Evolutionary conservation across 2,329 filamentous ascomycete species (phyloP), one percentile per base, ranked within the genome.

Genomic region (Lachnellula subtilissima): DNA sequence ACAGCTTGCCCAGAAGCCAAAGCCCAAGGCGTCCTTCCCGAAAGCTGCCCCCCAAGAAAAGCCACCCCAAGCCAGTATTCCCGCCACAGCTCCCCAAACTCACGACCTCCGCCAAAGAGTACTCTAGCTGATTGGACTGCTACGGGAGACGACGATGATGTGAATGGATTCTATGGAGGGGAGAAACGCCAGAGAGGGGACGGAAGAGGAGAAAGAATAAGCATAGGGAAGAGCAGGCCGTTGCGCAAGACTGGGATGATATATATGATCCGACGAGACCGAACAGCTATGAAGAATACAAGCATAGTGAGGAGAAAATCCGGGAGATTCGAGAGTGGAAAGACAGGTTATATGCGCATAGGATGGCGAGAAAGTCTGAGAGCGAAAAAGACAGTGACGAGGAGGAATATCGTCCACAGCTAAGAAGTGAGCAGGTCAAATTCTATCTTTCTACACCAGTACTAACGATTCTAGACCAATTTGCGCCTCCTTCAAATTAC

Each of bases 261-360:
- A 82, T 94, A 23, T 97, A 96, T 70, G 92, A 96, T 67, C 89
- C 91, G 0, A 78, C 87, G 11, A 78, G 88, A 40, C 91, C 92
- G 8, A 95, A 89, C 42, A 91, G 86, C 63, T 88, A 93, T 50
- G 88, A 92, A 54, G 88, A 93, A 67, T 97, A 94, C 69, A 81
- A 89, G 57, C 79, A 85, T 58, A 94, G 90, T 67, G 90, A 95
- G 56, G 91, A 96, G 73, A 87, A 89, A 68, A 83, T 92, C 57
- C 76, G 81, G 17, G 91, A 95, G 69, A 82, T 91, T 3, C 80
- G 83, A 55, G 91, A 95, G 65, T 97, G 92, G 92, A 95, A 92
- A 69, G 83, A 86, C 42, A 75, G 88, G 39, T 76, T 96, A 14
- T 92, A 94, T 70, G 83, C 84, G 14, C 88, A 91, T 68, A 79